phyloP scores from a whole-genome alignment of 2,329 filamentous ascomycete species.

The Pestalotiopsis sp. region DNA sequence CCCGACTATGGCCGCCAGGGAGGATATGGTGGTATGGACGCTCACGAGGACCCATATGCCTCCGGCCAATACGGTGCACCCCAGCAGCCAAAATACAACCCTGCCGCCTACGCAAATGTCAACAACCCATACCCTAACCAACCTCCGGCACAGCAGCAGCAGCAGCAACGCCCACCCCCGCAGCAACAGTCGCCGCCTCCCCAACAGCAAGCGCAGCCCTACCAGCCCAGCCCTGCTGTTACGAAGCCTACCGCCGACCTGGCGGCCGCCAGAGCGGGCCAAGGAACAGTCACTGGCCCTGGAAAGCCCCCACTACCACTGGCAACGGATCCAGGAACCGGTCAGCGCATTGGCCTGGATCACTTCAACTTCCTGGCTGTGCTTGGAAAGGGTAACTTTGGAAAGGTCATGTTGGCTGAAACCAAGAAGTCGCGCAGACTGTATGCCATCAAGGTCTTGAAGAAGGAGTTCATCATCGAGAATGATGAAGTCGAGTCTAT shows the following conservation, averaged over 20 bases:
- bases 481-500: slow-evolving; percentile 99
- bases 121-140: slow-evolving; percentile 47
- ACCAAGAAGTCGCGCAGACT: slow-evolving; percentile 90
- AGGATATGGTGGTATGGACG: slow-evolving; percentile 28
- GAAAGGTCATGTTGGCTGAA: slow-evolving; percentile 99
- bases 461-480: slow-evolving; percentile 99
- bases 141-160: slow-evolving; percentile 41
- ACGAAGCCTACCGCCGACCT: slow-evolving; percentile 42
- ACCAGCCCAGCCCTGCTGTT: slow-evolving; percentile 31
- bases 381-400: slow-evolving; percentile 98
- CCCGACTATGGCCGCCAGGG: slow-evolving; percentile 36
- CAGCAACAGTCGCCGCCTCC: slow-evolving; percentile 34
- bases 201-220: slow-evolving; percentile 33
- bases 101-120: slow-evolving; percentile 72
- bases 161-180: slow-evolving; percentile 39
- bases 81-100: slow-evolving; percentile 71
- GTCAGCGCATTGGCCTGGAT: slow-evolving; percentile 87
- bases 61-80: slow-evolving; percentile 29
- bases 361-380: slow-evolving; percentile 99
- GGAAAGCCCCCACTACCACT: slow-evolving; percentile 66
- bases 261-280: slow-evolving; percentile 32
- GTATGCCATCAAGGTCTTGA: slow-evolving; percentile 98
- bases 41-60: slow-evolving; percentile 33
- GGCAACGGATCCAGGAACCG: slow-evolving; percentile 72
- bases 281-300: slow-evolving; percentile 33